Evolutionary conservation across 352 stramenopile genomes (phyloP).

Genomic region (Pythium brachiatum): DNA sequence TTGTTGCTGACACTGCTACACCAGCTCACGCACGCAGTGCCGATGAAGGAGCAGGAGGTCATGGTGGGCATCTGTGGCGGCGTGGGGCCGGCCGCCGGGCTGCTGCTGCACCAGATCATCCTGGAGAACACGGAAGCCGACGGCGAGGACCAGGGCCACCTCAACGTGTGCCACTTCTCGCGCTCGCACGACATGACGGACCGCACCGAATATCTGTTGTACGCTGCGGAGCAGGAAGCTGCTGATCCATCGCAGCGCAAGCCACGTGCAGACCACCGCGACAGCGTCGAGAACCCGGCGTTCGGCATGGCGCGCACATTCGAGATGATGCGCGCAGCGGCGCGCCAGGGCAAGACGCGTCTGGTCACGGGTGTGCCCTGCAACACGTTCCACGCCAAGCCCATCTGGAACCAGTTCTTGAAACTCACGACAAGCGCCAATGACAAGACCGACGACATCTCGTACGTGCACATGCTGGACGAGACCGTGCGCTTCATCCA

Average conservation of each 20-base stretch:
- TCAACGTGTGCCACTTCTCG: conserved; percentile 71
- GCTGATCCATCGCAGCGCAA: conserved; percentile 5
- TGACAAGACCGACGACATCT: conserved; percentile 11
- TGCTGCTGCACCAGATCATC: conserved; percentile 74
- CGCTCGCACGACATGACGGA: conserved; percentile 77
- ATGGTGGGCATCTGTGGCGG: conserved; percentile 75
- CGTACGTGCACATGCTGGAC: conserved; percentile 68
- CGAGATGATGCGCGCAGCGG: conserved; percentile 61
- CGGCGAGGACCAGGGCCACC: conserved; percentile 60
- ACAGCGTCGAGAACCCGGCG: conserved; percentile 57
- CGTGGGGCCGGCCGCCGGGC: conserved; percentile 60
- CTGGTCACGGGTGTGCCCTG: conserved; percentile 66
- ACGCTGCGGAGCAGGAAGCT: conserved; percentile 11
- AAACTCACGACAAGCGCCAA: conserved; percentile 28
- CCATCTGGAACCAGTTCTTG: conserved; percentile 74
- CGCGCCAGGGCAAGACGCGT: conserved; percentile 28
- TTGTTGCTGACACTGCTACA: conserved; percentile 12
- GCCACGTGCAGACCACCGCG: background rate
- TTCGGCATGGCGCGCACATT: conserved; percentile 73
- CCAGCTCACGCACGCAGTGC: conserved; percentile 3
- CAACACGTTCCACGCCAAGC: conserved; percentile 73
- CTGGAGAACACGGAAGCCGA: conserved; percentile 65
- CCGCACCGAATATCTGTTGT: conserved; percentile 56
- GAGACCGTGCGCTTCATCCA: conserved; percentile 65
- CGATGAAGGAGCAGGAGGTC: conserved; percentile 40